These are phyloP conservation scores for Lactuca saligna DNA, from an alignment of 129 eudicot genomes.

Conservation along the genomic window DNA sequence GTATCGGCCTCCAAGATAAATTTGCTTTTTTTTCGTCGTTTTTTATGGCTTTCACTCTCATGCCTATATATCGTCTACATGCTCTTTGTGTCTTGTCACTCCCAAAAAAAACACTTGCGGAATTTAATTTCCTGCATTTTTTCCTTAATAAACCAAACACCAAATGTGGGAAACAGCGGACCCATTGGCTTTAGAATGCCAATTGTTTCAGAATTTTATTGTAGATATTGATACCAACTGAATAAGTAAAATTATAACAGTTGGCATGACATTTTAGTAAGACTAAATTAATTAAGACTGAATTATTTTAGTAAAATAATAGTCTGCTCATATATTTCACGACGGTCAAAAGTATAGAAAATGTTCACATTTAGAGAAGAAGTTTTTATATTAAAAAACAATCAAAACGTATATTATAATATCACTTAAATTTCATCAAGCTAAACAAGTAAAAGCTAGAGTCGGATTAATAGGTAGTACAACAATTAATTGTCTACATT, in stretches of 20 bases:
- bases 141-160: neutral
- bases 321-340: neutral
- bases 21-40: constrained; percentile 8
- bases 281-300: neutral
- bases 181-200: neutral
- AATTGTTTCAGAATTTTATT: neutral
- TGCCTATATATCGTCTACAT: constrained; percentile 8
- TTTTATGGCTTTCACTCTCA: constrained; percentile 14
- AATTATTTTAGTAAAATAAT: neutral
- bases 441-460: too few species aligned
- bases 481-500: too few species aligned
- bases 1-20: constrained; percentile 10
- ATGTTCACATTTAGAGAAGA: neutral
- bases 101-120: neutral
- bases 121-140: neutral
- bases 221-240: neutral
- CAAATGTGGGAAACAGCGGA: constrained; percentile 1
- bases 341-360: neutral
- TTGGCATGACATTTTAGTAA: neutral
- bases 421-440: too few species aligned
- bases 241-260: neutral
- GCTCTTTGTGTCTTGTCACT: constrained; percentile 25
- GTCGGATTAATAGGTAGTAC: too few species aligned
- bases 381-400: too few species aligned
- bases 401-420: too few species aligned